These are phyloP conservation scores for Theobroma grandiflorum DNA, from an alignment of 441 rosid species.

Conservation along the genomic window DNA sequence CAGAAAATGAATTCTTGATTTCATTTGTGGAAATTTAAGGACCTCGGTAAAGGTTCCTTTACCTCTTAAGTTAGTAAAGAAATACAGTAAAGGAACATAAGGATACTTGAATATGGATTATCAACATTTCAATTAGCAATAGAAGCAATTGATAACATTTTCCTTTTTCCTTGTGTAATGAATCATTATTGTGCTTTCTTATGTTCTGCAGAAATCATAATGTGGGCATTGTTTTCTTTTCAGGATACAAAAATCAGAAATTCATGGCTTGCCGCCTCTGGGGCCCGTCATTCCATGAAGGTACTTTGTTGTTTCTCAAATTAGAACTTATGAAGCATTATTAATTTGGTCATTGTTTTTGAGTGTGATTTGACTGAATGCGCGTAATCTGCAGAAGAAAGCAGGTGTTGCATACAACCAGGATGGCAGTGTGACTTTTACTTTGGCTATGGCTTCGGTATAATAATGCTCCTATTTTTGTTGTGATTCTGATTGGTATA, in stretches of 20 bases:
- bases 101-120: neutral
- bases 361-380: conserved; percentile 12
- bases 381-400: conserved; percentile 48
- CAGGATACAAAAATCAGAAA: conserved; percentile 38
- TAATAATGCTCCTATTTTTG: conserved; percentile 8
- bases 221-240: conserved; percentile 18
- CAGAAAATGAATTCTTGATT: neutral
- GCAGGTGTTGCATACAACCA: conserved; percentile 30
- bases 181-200: conserved; percentile 9
- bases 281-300: conserved; percentile 18
- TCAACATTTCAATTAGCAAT: neutral
- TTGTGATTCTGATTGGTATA: neutral
- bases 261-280: conserved; percentile 9
- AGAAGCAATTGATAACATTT: neutral
- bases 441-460: conserved; percentile 64
- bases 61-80: neutral
- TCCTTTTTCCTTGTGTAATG: neutral
- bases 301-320: conserved; percentile 15
- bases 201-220: neutral
- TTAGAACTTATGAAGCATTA: neutral
- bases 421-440: conserved; percentile 51
- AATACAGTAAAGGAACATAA: conserved; percentile 8
- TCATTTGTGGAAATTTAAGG: conserved; percentile 1
- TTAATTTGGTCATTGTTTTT: conserved; percentile 12
- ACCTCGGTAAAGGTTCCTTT: neutral